Conservation (phyloP, 306 rosid species). For the Begonia peltatifolia region DNA sequence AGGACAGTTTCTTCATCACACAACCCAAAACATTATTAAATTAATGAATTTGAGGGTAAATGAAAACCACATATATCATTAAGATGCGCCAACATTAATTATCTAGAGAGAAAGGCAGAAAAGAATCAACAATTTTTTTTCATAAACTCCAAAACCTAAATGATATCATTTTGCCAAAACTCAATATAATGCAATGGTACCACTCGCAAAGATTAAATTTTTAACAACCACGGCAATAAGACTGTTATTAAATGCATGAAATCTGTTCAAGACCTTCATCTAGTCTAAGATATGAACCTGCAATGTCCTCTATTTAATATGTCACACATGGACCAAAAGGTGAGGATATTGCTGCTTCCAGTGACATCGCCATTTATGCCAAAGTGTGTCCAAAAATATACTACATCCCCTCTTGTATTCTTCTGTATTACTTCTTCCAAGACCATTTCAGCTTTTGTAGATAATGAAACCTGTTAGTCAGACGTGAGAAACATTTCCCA, state of each 20-base stretch:
- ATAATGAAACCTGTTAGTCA: conserved; percentile 51
- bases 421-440: conserved; percentile 55
- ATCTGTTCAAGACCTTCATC: background rate
- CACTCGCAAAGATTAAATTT: no score
- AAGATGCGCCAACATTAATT: no score
- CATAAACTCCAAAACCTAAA: no score
- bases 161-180: no score
- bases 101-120: no score
- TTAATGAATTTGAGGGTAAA: no score
- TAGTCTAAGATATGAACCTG: conserved; percentile 30
- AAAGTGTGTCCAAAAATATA: conserved; percentile 77
- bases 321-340: conserved; percentile 93
- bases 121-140: no score
- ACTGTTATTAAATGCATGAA: background rate
- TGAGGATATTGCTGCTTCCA: conserved; percentile 41
- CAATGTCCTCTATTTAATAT: conserved; percentile 84
- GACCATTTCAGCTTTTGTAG: conserved; percentile 50
- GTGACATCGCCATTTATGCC: conserved; percentile 38
- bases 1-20: no score
- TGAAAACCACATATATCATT: no score
- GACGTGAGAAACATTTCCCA: conserved; percentile 10
- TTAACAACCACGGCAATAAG: background rate
- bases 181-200: no score
- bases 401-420: conserved; percentile 50
- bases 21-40: no score